Evolutionary conservation across 2,329 filamentous ascomycete genomes (phyloP).

Genomic region (Microsporum audouinii): DNA sequence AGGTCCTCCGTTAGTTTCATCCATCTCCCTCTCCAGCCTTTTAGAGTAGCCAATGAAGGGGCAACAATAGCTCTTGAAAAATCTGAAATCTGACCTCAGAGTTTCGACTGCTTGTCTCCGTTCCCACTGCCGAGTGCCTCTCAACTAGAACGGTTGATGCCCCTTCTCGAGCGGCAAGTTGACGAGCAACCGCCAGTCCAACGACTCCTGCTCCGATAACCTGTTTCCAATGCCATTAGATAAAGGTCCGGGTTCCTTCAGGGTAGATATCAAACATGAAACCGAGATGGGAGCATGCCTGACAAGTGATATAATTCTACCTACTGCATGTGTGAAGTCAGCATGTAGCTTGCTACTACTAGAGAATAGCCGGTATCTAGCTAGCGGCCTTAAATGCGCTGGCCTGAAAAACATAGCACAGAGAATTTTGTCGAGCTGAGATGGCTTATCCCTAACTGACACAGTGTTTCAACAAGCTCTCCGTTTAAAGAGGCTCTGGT

Average conservation of each 20-base stretch:
- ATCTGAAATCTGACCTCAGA: constrained; percentile 52
- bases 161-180: constrained; percentile 51
- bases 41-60: neutral
- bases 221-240: constrained; percentile 21
- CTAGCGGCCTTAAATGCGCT: neutral
- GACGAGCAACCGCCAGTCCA: constrained; percentile 66
- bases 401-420: neutral
- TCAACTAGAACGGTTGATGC: constrained; percentile 68
- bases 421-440: neutral
- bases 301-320: neutral
- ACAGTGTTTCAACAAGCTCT: no score
- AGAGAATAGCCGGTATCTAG: constrained; percentile 31
- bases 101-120: constrained; percentile 80
- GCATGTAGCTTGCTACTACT: constrained; percentile 31
- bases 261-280: neutral
- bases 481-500: no score
- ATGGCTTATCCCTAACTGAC: no score
- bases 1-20: neutral
- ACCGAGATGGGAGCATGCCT: neutral
- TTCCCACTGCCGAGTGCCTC: constrained; percentile 62
- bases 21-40: neutral
- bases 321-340: constrained; percentile 53
- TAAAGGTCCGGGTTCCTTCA: neutral
- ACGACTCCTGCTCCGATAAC: constrained; percentile 62
- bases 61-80: neutral